Conservation (phyloP, 2,329 filamentous ascomycete genomes). For the Fusarium acutatum region DNA sequence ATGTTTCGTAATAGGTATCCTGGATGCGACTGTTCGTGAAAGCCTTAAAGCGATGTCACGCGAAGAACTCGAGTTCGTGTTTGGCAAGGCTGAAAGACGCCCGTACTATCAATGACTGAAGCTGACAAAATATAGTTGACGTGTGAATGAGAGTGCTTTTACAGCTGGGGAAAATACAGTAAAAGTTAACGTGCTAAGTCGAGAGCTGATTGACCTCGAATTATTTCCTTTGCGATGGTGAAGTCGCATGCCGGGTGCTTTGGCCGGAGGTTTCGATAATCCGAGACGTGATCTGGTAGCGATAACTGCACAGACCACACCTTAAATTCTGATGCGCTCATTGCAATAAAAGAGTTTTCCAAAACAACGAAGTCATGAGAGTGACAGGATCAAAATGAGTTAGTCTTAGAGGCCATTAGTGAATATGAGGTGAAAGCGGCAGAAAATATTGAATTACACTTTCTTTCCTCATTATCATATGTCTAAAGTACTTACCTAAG, state of each 20-base stretch:
- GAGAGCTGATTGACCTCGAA: not conserved
- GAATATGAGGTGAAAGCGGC: not conserved
- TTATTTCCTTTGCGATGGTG: constrained; percentile 5
- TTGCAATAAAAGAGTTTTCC: not conserved
- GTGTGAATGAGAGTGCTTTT: not conserved
- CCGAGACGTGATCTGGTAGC: constrained; percentile 18
- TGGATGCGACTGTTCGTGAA: not conserved
- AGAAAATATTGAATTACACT: not conserved
- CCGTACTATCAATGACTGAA: not conserved
- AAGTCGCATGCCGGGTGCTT: constrained; percentile 11
- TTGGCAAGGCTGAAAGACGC: not conserved
- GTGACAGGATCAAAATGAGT: not conserved
- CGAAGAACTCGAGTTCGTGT: not conserved
- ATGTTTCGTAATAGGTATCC: not conserved
- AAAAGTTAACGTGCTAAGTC: not conserved
- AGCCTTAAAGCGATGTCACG: constrained; percentile 2
- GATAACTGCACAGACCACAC: constrained; percentile 45
- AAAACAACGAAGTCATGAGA: not conserved
- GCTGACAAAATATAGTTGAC: not conserved
- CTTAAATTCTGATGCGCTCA: constrained; percentile 43
- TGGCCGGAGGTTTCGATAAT: constrained; percentile 31
- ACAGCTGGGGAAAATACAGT: not conserved
- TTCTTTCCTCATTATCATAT: not conserved
- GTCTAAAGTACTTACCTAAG: not conserved
- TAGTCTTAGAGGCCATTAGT: not conserved